These are phyloP conservation scores for Lyophyllum decastes DNA, from an alignment of 768 basidiomycete genomes.

Conservation along the genomic window DNA sequence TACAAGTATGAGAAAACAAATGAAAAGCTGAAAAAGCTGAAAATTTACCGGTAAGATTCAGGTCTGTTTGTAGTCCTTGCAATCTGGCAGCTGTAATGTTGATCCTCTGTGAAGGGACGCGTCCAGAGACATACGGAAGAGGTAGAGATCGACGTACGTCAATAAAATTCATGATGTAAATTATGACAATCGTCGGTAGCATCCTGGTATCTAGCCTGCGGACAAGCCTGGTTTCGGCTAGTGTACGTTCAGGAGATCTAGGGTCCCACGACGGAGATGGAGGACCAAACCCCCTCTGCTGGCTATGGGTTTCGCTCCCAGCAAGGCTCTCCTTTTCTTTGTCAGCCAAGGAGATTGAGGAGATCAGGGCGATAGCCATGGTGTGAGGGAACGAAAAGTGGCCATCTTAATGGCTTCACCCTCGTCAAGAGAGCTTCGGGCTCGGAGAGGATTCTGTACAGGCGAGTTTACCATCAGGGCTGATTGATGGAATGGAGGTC, in stretches of 20 bases:
- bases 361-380: background rate
- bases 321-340: conserved; percentile 18
- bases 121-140: background rate
- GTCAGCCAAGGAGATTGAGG: background rate
- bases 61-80: conserved; percentile 50
- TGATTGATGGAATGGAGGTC: too few species aligned
- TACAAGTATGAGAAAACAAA: conserved; percentile 12
- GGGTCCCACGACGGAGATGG: conserved; percentile 15
- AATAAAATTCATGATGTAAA: conserved; percentile 70
- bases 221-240: conserved; percentile 46
- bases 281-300: too few species aligned
- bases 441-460: too few species aligned
- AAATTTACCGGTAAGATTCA: conserved; percentile 42
- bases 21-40: background rate
- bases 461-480: too few species aligned
- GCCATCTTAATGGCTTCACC: too few species aligned
- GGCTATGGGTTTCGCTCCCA: background rate
- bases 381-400: too few species aligned
- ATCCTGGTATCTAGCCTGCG: conserved; percentile 58
- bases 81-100: conserved; percentile 51
- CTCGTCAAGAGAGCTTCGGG: too few species aligned
- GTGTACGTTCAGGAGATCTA: conserved; percentile 29
- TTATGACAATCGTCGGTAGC: conserved; percentile 56
- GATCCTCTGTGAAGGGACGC: conserved; percentile 39
- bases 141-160: conserved; percentile 42